Base-by-base conservation (phyloP, 2,329 filamentous ascomycete genomes). In the Fusarium subglutinans region DNA sequence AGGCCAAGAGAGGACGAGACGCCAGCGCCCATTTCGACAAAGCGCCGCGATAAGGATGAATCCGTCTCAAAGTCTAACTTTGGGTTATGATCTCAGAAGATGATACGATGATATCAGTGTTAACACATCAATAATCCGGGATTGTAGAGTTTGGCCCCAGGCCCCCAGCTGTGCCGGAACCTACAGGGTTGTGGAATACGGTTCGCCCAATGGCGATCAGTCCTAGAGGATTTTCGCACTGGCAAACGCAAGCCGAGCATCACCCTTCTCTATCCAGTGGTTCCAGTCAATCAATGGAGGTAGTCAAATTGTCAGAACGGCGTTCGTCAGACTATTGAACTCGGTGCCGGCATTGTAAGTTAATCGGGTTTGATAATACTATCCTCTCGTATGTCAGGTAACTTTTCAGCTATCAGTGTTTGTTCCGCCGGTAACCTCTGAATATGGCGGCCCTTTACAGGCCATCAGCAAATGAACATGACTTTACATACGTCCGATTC, bases 1-100 rank as follows among this genome's bases (percentile, higher is more conserved):
- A 64, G 63, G 75, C 75, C 74, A 77, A 77, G 76, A 68, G 37
- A 54, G 53, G 69, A 70, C 18, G 50, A 51, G 53, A 58, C 66
- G 58, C 55, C 64, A 53, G 65, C 56, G 51, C 54, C 62, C 64
- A 41, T 71, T 48, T 69, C 47, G 33, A 53, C 48, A 55, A 55
- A 63, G 44, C 45, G 33, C 58, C 51, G 37, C 58, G 40, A 44
- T 66, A 33, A 30, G 38, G 30, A 47, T 45, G 28, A 57, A 22
- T 17, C 33, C 28, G 28, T 57, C 68, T 57, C 35, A 62, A 71
- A 72, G 62, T 59, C 40, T 71, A 71, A 47, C 37, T 53, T 59
- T 43, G n/a, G 37, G 14, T 47, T 40, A 70, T 70, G 60, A 73
- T 73, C 61, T 70, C 58, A 72, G 44, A 38, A 45, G 15, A 70